A percentile compares a stretch with the other conserved stretches of the same genome.
These are phyloP conservation scores for Bidens hawaiensis DNA, from an alignment of 140 eudicot genomes.

Conservation along the genomic window DNA sequence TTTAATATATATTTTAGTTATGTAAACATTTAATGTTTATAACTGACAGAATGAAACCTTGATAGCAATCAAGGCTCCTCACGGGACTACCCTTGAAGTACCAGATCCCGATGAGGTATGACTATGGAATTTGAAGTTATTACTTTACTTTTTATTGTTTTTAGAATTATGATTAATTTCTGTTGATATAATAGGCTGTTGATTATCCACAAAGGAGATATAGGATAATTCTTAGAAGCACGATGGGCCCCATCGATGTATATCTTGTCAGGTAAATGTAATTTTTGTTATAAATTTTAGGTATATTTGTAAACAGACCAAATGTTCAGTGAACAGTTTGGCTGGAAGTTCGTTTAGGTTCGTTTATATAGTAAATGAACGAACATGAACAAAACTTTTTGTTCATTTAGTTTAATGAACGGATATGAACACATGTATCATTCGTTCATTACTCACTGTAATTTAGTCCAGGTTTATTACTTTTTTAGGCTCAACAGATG, in stretches of 20 bases:
- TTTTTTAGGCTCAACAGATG: too few species aligned
- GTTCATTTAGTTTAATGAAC: too few species aligned
- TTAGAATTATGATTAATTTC: neutral
- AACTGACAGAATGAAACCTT: slow-evolving; percentile 75
- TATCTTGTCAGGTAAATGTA: slow-evolving; percentile 82
- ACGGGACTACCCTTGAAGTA: slow-evolving; percentile 97
- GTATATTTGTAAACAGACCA: too few species aligned
- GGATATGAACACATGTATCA: too few species aligned
- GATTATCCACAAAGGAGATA: slow-evolving; percentile 94
- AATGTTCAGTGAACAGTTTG: too few species aligned
- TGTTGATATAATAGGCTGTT: slow-evolving; percentile 57
- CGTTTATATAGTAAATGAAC: too few species aligned
- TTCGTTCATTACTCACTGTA: too few species aligned
- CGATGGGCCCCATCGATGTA: slow-evolving; percentile 97
- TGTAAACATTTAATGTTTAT: slow-evolving; percentile 10
- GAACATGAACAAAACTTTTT: too few species aligned
- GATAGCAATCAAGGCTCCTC: slow-evolving; percentile 98
- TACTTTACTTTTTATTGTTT: neutral
- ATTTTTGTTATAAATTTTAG: neutral
- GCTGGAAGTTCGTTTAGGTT: too few species aligned
- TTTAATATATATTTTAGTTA: neutral
- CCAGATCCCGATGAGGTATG: slow-evolving; percentile 98
- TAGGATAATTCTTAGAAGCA: slow-evolving; percentile 87
- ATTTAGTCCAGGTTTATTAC: too few species aligned
- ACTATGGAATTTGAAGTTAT: slow-evolving; percentile 13